Evolutionary conservation across 2,329 filamentous ascomycete species (phyloP), one percentile per base, ranked within the genome.

Genomic region (Didymella sp.): DNA sequence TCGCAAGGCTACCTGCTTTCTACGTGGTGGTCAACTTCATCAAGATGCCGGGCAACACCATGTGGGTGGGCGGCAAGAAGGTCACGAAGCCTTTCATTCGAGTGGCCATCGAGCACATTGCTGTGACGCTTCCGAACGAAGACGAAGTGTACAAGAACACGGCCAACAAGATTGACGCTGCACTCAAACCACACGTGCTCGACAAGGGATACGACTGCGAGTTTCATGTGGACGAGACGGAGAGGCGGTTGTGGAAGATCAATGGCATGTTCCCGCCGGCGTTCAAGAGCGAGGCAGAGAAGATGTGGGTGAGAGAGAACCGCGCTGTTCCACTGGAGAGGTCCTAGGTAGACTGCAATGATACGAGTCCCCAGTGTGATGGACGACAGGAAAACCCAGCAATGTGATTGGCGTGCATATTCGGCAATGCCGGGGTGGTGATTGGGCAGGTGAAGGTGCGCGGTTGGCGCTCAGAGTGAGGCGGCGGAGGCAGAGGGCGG

Each of bases 161-260:
- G 3, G 51, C 52, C 13, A 58, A 50, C 21, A 38, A 37, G 15
- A 58, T 80, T 2, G 72, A 78, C 22, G n/a, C 53, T 4, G 40
- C 64, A 0, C 35, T 81, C 5, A 74, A 76, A 61, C 76, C 77
- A 13, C 74, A 79, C 46, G 56, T 80, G 2, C 65, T 59, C 0
- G 77, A 77, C 22, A 77, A 77, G 56, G 79, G 77, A 0, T 78
- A 77, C 42, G 73, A 77, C 55, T 80, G 71, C 69, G 80, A 82
- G 63, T 78, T 72, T 51, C 74, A 77, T 51, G 64, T 81, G 17
- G 69, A 74, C 25, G 78, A 82, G 68, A 79, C 77, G n/a, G 74
- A 78, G 24, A 61, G 76, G 24, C 65, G 66, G 19, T 54, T 81
- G 41, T 82, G 79, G 79, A 77, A 73, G 61, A 66, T 81, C n/a